Conservation (phyloP, 2,329 filamentous ascomycete species). For the Arthroderma sp. region DNA sequence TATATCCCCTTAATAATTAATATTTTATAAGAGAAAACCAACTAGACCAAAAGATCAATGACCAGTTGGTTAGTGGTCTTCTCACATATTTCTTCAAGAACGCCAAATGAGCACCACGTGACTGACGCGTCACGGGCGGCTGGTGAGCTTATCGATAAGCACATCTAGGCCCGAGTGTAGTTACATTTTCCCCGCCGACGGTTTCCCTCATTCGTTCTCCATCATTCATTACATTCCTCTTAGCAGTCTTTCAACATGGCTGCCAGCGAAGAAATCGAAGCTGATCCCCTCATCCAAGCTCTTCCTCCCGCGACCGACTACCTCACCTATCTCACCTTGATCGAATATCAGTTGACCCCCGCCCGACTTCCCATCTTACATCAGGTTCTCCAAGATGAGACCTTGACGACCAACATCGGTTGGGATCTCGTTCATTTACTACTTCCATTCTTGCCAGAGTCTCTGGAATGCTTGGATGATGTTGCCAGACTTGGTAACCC, state of each 20-base stretch:
- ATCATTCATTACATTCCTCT: neutral
- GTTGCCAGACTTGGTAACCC: slow-evolving; percentile 51
- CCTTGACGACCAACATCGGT: slow-evolving; percentile 49
- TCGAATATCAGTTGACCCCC: slow-evolving; percentile 50
- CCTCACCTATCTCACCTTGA: slow-evolving; percentile 51
- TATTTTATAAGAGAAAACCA: too few species aligned
- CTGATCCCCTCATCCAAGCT: slow-evolving; percentile 43
- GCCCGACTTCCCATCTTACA: slow-evolving; percentile 46
- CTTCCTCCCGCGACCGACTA: slow-evolving; percentile 51
- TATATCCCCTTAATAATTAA: too few species aligned
- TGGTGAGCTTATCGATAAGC: too few species aligned
- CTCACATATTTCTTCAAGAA: too few species aligned
- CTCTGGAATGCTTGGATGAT: slow-evolving; percentile 46
- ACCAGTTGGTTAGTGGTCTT: too few species aligned
- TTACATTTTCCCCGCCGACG: too few species aligned
- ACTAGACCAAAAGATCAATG: too few species aligned
- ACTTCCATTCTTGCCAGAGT: slow-evolving; percentile 45
- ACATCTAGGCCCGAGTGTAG: too few species aligned
- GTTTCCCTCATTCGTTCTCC: too few species aligned
- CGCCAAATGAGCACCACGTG: too few species aligned
- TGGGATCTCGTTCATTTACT: slow-evolving; percentile 54
- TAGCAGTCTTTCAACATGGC: slow-evolving; percentile 11
- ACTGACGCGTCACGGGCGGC: too few species aligned
- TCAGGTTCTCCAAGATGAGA: slow-evolving; percentile 46
- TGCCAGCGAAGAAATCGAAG: slow-evolving; percentile 16